These are phyloP conservation scores for Davidsoniella neocaledoniae DNA, from an alignment of 2,329 filamentous ascomycete genomes.

Conservation along the genomic window DNA sequence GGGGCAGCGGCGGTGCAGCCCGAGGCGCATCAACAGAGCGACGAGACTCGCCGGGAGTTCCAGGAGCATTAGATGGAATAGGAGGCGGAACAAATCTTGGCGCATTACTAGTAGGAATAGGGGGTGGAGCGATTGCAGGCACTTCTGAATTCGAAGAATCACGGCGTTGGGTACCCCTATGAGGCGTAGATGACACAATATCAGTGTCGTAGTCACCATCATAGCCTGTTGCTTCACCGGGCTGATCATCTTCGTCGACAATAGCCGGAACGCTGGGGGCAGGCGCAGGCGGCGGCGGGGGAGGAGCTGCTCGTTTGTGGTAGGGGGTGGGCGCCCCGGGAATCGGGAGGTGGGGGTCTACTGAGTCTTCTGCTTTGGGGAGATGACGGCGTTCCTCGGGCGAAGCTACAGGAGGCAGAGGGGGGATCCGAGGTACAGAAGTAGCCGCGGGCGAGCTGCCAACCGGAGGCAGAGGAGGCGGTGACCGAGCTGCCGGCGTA, in stretches of 20 bases:
- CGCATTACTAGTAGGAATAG: slow-evolving; percentile 20
- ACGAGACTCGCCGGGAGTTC: slow-evolving; percentile 30
- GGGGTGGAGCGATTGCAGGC: slow-evolving; percentile 35
- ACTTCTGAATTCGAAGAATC: slow-evolving; percentile 27
- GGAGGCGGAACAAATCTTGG: slow-evolving; percentile 30
- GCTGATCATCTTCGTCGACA: slow-evolving; percentile 43
- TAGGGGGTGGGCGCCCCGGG: slow-evolving; percentile 32
- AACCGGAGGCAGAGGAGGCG: slow-evolving; percentile 25
- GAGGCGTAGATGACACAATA: slow-evolving; percentile 81
- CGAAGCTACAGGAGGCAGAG: slow-evolving; percentile 20
- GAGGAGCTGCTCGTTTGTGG: slow-evolving; percentile 45
- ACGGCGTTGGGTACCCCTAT: slow-evolving; percentile 78
- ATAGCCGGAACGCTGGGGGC: slow-evolving; percentile 26
- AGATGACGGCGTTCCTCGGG: slow-evolving; percentile 28
- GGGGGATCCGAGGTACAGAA: slow-evolving; percentile 17
- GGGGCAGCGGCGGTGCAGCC: slow-evolving; percentile 21
- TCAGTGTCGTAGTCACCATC: slow-evolving; percentile 98
- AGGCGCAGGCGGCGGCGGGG: slow-evolving; percentile 46
- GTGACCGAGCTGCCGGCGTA: slow-evolving; percentile 21
- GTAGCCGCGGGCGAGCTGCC: slow-evolving; percentile 10
- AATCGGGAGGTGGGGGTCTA: slow-evolving; percentile 43
- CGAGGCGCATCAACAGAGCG: slow-evolving; percentile 46
- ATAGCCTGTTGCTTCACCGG: slow-evolving; percentile 77
- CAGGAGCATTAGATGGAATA: slow-evolving; percentile 41
- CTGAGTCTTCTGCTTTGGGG: slow-evolving; percentile 36